These are phyloP conservation scores for Omphalea diandra DNA, from an alignment of 441 rosid genomes.

Conservation along the genomic window DNA sequence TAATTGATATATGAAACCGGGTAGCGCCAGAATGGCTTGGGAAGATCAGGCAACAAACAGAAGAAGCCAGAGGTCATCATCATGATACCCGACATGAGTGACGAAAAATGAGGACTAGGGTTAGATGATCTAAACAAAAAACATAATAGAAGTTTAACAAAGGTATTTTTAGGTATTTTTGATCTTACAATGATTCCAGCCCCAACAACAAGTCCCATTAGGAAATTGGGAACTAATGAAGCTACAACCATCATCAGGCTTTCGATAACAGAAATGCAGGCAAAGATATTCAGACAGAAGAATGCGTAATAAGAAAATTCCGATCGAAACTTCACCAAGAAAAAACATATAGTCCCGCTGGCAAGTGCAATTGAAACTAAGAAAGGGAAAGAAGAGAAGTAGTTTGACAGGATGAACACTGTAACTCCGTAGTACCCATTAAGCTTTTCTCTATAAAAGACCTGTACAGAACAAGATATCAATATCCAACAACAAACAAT, in stretches of 20 bases:
- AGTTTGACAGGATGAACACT: constrained; percentile 74
- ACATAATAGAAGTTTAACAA: background rate
- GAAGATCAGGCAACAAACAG: constrained; percentile 75
- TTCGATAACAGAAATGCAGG: constrained; percentile 75
- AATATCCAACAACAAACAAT: background rate
- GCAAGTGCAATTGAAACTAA: constrained; percentile 49
- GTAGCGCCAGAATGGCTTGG: constrained; percentile 90
- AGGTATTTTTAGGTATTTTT: background rate
- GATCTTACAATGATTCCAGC: constrained; percentile 80
- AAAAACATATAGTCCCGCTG: constrained; percentile 61
- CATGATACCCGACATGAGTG: constrained; percentile 66
- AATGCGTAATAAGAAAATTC: constrained; percentile 59
- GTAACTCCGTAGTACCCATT: constrained; percentile 87
- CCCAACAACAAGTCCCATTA: constrained; percentile 79
- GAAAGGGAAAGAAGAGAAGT: constrained; percentile 81
- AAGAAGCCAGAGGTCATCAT: constrained; percentile 99
- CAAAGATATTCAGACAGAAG: constrained; percentile 70
- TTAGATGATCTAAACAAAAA: background rate
- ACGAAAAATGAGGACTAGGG: background rate
- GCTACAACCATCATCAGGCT: constrained; percentile 97
- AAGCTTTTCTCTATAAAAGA: constrained; percentile 68
- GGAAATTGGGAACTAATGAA: constrained; percentile 83
- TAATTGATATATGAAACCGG: constrained; percentile 82
- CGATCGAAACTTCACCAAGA: constrained; percentile 69
- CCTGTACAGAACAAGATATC: constrained; percentile 33